Evolutionary conservation across 2,329 filamentous ascomycete genomes (phyloP).

Genomic region (Capronia coronata): DNA sequence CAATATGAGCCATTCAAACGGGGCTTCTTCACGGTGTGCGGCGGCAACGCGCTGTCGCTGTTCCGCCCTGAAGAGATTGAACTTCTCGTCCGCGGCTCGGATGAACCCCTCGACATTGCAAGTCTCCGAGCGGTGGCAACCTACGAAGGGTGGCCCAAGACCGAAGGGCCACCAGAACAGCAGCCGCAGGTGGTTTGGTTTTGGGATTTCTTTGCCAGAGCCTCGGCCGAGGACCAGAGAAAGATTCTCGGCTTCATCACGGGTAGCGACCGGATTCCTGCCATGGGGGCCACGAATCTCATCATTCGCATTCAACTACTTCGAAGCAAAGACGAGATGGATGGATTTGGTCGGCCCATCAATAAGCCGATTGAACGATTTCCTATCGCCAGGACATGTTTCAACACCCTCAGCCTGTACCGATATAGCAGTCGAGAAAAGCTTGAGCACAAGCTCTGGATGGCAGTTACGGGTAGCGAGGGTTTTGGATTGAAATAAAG

Average conservation of each 20-base stretch:
- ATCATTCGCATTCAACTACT: conserved; percentile 48
- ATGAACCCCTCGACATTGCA: conserved; percentile 72
- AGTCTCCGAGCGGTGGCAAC: conserved; percentile 68
- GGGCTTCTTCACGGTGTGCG: conserved; percentile 87
- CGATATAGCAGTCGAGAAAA: conserved; percentile 61
- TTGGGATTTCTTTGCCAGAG: conserved; percentile 70
- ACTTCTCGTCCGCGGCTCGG: conserved; percentile 74
- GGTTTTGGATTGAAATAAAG: conserved; percentile 78
- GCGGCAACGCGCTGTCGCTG: conserved; percentile 76
- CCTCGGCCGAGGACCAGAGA: conserved; percentile 62
- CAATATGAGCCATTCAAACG: conserved; percentile 93
- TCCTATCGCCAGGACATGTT: conserved; percentile 83
- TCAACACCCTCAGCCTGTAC: conserved; percentile 75
- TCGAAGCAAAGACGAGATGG: conserved; percentile 18
- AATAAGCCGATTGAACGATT: conserved; percentile 59
- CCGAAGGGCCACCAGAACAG: conserved; percentile 41
- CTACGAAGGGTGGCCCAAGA: conserved; percentile 70
- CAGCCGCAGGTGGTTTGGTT: conserved; percentile 76
- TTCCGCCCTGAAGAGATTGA: conserved; percentile 91
- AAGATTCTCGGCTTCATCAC: conserved; percentile 81
- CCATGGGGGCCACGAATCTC: conserved; percentile 74
- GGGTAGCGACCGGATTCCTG: conserved; percentile 82
- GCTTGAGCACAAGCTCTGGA: conserved; percentile 69
- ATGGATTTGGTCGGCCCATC: conserved; percentile 6
- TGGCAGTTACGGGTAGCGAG: conserved; percentile 81